Conservation (phyloP, 768 basidiomycete genomes). For the Neoboletus brunneissimus region DNA sequence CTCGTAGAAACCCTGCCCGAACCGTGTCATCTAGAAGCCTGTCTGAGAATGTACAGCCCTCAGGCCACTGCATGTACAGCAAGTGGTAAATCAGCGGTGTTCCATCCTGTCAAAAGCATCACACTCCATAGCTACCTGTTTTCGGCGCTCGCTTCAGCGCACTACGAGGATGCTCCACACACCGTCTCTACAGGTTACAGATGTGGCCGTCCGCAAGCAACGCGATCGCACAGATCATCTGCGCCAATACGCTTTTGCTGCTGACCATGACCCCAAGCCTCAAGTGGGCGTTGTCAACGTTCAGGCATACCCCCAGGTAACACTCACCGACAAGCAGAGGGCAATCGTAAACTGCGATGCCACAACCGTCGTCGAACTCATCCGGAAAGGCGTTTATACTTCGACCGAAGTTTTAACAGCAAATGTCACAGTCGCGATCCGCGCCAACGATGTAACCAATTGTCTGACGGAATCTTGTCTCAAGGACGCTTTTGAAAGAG, state of each 20-base stretch:
- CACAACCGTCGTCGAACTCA: slow-evolving; percentile 23
- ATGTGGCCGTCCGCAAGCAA: slow-evolving; percentile 24
- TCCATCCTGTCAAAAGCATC: not conserved
- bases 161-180: slow-evolving; percentile 7
- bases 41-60: not conserved
- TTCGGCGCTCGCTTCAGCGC: not conserved
- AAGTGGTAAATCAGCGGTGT: not conserved
- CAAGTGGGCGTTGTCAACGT: slow-evolving; percentile 13
- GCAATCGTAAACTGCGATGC: slow-evolving; percentile 32
- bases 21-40: not conserved
- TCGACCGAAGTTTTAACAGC: slow-evolving; percentile 27
- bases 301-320: slow-evolving; percentile 27
- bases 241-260: not conserved
- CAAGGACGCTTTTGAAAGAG: slow-evolving; percentile 46
- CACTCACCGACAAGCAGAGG: slow-evolving; percentile 26
- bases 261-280: slow-evolving; percentile 1
- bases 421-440: slow-evolving; percentile 26
- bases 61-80: slow-evolving; percentile 15
- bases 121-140: slow-evolving; percentile 3
- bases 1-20: not conserved
- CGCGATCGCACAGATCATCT: slow-evolving; percentile 23
- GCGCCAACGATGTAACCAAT: slow-evolving; percentile 39
- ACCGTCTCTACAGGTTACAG: not conserved
- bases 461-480: slow-evolving; percentile 60
- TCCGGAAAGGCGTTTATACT: slow-evolving; percentile 23